phyloP scores from a whole-genome alignment of 805 yeast species.

The Middelhovenomyces tepae region DNA sequence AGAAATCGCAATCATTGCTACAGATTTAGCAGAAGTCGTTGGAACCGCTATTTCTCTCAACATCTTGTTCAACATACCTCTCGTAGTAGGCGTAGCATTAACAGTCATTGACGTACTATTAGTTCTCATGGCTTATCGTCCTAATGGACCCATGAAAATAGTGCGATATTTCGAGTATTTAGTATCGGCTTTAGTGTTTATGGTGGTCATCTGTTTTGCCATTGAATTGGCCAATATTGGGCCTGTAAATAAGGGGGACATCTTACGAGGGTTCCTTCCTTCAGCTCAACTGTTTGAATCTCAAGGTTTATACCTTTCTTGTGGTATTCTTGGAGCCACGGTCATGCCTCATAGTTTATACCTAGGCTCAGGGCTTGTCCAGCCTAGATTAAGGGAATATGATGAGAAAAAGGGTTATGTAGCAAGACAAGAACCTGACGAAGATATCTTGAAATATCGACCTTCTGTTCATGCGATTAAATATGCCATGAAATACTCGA shows the following conservation, averaged over 20 bases:
- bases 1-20: conserved; percentile 82
- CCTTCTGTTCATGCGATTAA: conserved; percentile 78
- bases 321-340: conserved; percentile 87
- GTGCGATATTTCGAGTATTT: conserved; percentile 71
- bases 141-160: conserved; percentile 65
- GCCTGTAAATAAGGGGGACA: conserved; percentile 42
- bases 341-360: conserved; percentile 91
- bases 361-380: conserved; percentile 80
- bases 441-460: conserved; percentile 30
- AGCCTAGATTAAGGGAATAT: conserved; percentile 69
- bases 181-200: conserved; percentile 60
- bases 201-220: conserved; percentile 70
- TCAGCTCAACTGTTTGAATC: conserved; percentile 46
- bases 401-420: conserved; percentile 48
- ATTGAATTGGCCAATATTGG: conserved; percentile 45
- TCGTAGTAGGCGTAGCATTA: conserved; percentile 63
- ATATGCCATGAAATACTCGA: conserved; percentile 70
- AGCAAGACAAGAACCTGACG: conserved; percentile 10
- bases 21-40: conserved; percentile 89
- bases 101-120: conserved; percentile 77
- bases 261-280: conserved; percentile 67
- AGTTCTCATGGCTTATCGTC: conserved; percentile 68
- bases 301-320: conserved; percentile 62
- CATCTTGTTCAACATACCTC: conserved; percentile 66
- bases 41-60: conserved; percentile 85